These are phyloP conservation scores for Oenanthe javanica DNA, from an alignment of 140 eudicot genomes.

Conservation along the genomic window DNA sequence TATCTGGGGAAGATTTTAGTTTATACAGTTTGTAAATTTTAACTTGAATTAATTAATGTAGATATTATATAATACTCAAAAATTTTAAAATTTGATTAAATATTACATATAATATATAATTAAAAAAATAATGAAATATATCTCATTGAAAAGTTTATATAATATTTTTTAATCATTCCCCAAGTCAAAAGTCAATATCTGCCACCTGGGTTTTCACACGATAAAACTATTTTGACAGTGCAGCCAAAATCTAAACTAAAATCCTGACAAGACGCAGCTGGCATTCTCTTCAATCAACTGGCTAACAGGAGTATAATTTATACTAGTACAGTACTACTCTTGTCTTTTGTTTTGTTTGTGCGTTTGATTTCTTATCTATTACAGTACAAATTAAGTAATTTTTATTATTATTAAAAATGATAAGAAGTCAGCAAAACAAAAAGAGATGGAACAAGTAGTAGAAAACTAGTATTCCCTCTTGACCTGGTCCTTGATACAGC, in stretches of 20 bases:
- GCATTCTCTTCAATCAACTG: neutral
- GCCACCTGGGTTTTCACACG: too few relatives aligned
- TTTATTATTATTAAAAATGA: neutral
- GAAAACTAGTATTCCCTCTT: neutral
- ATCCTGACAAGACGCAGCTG: neutral
- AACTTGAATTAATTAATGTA: too few relatives aligned
- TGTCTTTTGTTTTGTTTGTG: neutral
- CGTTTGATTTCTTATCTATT: neutral
- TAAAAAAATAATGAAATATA: too few relatives aligned
- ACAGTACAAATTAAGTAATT: too few relatives aligned
- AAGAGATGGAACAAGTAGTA: neutral
- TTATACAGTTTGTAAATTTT: neutral
- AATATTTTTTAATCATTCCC: too few relatives aligned
- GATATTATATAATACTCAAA: too few relatives aligned
- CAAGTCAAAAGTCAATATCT: too few relatives aligned
- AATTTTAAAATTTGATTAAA: too few relatives aligned
- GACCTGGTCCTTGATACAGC: neutral
- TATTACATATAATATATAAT: too few relatives aligned
- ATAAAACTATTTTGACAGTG: too few relatives aligned
- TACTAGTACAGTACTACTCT: neutral
- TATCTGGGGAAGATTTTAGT: neutral
- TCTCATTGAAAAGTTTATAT: too few relatives aligned
- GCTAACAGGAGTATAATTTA: neutral
- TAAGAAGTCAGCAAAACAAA: neutral
- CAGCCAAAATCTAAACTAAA: neutral